Conservation (phyloP, 768 basidiomycete genomes). For the Daedaleopsis sinensis region DNA sequence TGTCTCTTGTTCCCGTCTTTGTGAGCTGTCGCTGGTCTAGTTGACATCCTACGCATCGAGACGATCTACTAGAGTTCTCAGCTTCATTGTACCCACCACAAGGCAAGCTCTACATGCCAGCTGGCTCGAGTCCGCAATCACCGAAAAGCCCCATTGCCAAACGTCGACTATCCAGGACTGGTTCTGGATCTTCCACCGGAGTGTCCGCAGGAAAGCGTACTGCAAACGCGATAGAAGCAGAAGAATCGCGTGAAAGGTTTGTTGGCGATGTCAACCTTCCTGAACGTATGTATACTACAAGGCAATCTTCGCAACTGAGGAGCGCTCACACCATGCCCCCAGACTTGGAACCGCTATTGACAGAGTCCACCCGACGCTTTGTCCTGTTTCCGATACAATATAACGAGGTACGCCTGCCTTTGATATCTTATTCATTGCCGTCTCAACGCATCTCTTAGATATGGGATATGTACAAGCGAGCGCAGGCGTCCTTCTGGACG, state of each 20-base stretch:
- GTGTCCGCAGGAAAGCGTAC: neutral
- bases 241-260: slow-evolving; percentile 39
- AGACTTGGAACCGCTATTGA: slow-evolving; percentile 83
- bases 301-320: neutral
- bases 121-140: slow-evolving; percentile 6
- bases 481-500: slow-evolving; percentile 93
- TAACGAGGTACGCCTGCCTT: slow-evolving; percentile 63
- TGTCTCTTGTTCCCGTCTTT: neutral
- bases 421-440: neutral
- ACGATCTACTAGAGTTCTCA: neutral
- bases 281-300: slow-evolving; percentile 38
- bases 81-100: neutral
- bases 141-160: slow-evolving; percentile 15
- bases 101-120: neutral
- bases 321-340: neutral
- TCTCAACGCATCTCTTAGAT: slow-evolving; percentile 52
- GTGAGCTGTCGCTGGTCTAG: neutral
- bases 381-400: slow-evolving; percentile 95
- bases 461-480: slow-evolving; percentile 96
- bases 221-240: slow-evolving; percentile 21
- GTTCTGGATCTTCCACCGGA: neutral
- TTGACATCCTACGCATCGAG: neutral
- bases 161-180: slow-evolving; percentile 3
- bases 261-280: slow-evolving; percentile 59
- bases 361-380: slow-evolving; percentile 76